phyloP scores from a whole-genome alignment of 208 protist species.

The Trypanosoma lewisi region DNA sequence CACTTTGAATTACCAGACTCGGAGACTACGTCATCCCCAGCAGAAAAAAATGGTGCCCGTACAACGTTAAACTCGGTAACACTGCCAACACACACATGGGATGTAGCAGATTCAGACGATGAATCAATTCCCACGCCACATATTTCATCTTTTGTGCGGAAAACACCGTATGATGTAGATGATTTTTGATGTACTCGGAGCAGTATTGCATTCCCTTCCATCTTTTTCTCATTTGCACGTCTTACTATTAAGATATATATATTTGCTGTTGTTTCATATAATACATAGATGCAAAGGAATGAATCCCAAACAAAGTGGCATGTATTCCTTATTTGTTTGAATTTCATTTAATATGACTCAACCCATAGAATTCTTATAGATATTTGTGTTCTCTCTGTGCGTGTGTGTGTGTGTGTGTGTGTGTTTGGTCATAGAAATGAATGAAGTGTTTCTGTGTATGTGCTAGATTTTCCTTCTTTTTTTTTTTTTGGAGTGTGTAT shows the following conservation, averaged over 20 bases:
- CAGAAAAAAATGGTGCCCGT: not conserved
- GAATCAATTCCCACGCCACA: conserved; percentile 25
- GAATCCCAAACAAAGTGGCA: not conserved
- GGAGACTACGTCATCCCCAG: not conserved
- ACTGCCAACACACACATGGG: conserved; percentile 33
- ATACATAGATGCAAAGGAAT: not conserved
- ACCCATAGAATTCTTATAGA: not conserved
- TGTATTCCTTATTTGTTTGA: not conserved
- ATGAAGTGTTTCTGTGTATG: not conserved
- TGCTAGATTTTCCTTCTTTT: conserved; percentile 6
- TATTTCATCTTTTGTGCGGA: conserved; percentile 1
- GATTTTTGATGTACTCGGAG: not conserved
- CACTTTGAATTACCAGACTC: conserved; percentile 14
- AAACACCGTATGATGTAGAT: conserved; percentile 40
- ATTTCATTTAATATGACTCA: conserved; percentile 1
- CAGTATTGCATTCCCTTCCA: not conserved
- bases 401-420: too few species aligned
- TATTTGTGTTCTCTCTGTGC: not conserved
- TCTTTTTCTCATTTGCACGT: conserved; percentile 9
- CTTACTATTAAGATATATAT: not conserved
- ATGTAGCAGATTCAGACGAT: conserved; percentile 31
- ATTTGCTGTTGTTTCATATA: conserved; percentile 3
- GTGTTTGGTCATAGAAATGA: not conserved
- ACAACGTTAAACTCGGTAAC: not conserved
- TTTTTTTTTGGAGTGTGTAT: conserved; percentile 9